phyloP scores from a whole-genome alignment of 1,284 basidiomycete genomes.

The Boletus smithii region DNA sequence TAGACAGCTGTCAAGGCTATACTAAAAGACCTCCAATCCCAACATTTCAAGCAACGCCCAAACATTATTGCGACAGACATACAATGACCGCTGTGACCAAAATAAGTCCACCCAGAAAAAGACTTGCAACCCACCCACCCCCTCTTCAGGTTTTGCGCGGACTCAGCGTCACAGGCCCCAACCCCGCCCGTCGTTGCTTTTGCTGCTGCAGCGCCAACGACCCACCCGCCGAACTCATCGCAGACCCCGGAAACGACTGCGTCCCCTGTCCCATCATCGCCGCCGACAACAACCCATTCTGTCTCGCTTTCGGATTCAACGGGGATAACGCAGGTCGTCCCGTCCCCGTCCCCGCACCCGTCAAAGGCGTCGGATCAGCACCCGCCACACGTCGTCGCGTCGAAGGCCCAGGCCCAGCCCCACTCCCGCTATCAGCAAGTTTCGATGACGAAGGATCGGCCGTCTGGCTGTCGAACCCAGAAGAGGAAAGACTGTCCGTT shows the following conservation, averaged over 20 bases:
- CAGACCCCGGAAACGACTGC: slow-evolving; percentile 18
- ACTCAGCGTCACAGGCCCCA: slow-evolving; percentile 36
- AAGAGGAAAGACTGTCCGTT: slow-evolving; percentile 22
- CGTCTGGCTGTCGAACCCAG: slow-evolving; percentile 24
- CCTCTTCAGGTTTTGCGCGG: slow-evolving; percentile 28
- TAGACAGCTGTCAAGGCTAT: no score
- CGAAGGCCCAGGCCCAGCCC: slow-evolving; percentile 34
- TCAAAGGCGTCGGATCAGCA: slow-evolving; percentile 32
- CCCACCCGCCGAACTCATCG: slow-evolving; percentile 13
- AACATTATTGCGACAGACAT: background rate
- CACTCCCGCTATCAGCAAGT: slow-evolving; percentile 23
- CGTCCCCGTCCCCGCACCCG: slow-evolving; percentile 27
- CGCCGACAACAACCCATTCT: slow-evolving; percentile 43
- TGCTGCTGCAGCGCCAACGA: slow-evolving; percentile 44
- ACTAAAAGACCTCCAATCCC: no score
- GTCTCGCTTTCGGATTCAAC: slow-evolving; percentile 65
- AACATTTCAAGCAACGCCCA: background rate
- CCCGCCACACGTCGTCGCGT: slow-evolving; percentile 59
- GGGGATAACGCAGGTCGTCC: slow-evolving; percentile 54
- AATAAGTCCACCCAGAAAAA: no score
- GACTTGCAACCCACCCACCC: no score
- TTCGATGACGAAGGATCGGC: slow-evolving; percentile 20
- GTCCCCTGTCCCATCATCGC: slow-evolving; percentile 23
- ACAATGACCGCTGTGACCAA: no score
- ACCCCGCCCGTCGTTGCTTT: slow-evolving; percentile 46